phyloP scores from a whole-genome alignment of 768 basidiomycete genomes.

The Trametes cubensis region DNA sequence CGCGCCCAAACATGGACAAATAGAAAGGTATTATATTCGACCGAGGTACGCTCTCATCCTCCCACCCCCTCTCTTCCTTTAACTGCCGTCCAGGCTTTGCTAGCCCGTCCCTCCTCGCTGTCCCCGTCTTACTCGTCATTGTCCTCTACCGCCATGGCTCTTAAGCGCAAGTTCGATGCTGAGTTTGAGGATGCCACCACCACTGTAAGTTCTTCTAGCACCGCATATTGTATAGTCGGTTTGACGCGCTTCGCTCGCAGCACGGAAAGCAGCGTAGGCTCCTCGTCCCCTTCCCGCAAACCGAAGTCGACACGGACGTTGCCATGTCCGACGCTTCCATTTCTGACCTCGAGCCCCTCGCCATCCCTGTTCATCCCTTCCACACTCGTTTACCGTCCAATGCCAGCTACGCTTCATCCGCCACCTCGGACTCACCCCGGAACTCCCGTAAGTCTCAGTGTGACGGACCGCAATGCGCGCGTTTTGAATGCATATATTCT shows the following conservation, averaged over 20 bases:
- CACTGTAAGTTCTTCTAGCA: constrained; percentile 26
- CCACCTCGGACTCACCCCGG: constrained; percentile 27
- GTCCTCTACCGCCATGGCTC: constrained; percentile 48
- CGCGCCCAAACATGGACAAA: constrained; percentile 24
- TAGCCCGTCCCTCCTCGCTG: constrained; percentile 1
- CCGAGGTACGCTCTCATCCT: constrained; percentile 15
- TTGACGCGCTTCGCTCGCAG: constrained; percentile 37
- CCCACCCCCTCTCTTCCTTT: constrained; percentile 22
- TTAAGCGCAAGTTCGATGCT: constrained; percentile 76
- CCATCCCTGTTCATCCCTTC: constrained; percentile 46
- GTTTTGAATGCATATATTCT: neutral
- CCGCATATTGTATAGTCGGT: constrained; percentile 22
- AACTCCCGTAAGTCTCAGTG: constrained; percentile 30
- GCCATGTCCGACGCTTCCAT: constrained; percentile 63
- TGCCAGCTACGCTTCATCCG: constrained; percentile 55
- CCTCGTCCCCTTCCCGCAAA: constrained; percentile 68
- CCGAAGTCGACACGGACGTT: constrained; percentile 61
- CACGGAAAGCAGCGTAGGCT: constrained; percentile 72
- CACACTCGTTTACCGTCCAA: constrained; percentile 69
- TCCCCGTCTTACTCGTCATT: constrained; percentile 1
- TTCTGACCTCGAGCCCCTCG: constrained; percentile 60
- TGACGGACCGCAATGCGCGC: neutral
- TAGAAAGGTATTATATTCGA: constrained; percentile 23
- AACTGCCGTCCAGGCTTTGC: neutral
- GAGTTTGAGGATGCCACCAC: constrained; percentile 54